phyloP scores from a whole-genome alignment of 2,329 filamentous ascomycete species.

The Madurella fahalii region DNA sequence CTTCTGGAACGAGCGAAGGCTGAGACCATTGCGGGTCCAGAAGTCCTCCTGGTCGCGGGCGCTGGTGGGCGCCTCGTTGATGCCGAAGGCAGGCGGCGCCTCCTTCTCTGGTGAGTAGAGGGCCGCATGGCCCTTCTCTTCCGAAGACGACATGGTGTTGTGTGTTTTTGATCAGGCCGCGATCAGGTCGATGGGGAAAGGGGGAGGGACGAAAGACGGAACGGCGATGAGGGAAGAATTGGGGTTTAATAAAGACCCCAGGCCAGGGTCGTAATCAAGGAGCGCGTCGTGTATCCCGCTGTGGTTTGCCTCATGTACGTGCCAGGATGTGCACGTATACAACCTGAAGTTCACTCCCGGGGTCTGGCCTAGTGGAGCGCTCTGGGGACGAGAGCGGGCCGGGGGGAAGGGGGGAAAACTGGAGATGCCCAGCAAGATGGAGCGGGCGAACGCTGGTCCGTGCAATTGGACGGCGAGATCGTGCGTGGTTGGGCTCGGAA shows the following conservation, averaged over 20 bases:
- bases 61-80: background rate
- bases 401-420: background rate
- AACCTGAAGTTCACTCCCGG: background rate
- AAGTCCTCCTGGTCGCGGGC: conserved; percentile 27
- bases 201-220: background rate
- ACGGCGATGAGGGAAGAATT: background rate
- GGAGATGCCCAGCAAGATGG: background rate
- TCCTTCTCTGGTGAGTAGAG: conserved; percentile 21
- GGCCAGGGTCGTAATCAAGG: background rate
- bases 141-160: conserved; percentile 21
- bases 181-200: background rate
- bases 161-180: background rate
- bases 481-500: background rate
- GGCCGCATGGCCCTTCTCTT: conserved; percentile 20
- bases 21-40: conserved; percentile 40
- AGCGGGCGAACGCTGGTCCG: background rate
- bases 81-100: conserved; percentile 16
- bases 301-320: too few species aligned
- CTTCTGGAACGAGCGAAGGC: conserved; percentile 39
- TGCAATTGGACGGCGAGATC: background rate
- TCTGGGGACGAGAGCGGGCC: background rate
- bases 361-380: background rate
- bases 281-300: background rate
- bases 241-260: background rate
- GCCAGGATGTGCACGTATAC: background rate